Evolutionary conservation across 306 rosid species (phyloP), one percentile per base, ranked within the genome.

Genomic region (Sesbania bispinosa): DNA sequence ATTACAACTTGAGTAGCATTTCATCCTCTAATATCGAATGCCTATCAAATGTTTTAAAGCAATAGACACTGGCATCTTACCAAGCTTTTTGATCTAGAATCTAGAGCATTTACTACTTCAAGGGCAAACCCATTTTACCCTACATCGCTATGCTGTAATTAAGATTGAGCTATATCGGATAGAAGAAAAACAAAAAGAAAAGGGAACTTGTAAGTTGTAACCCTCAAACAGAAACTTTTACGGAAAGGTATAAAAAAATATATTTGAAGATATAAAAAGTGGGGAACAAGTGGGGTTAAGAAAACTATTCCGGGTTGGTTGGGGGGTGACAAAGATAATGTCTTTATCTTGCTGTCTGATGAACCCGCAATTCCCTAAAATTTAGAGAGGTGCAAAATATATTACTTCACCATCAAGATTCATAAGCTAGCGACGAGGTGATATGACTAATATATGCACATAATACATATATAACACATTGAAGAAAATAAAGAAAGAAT

Each of bases 231-330:
- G 30, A 24, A 52, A 1, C 38, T 68, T 59, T 36, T 35, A 47
- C 45, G 45, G 59, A 57, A 76, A 58, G 32, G 30, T 43, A 35
- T 33, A 45, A 0, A 62, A 0, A 62, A 1, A 26, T 11, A 53
- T 27, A 38, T 9, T 35, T 64, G 48, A 41, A 76, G 63, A 61
- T n/a, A 30, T 69, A 55, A 20, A 6, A 80, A 75, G 85, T 87
- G 86, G 89, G 84, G 61, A 36, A 80, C 89, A 84, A 48, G 89
- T 87, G 82, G 85, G 89, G 89, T 80, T 35, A 32, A 33, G 20
- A 68, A 69, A 73, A 72, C 73, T 58, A 66, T 78, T 43, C 20
- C 20, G 41, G 67, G 72, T 58, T 54, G 45, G 30, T 58, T 74
- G 79, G 80, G 81, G 85, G 82, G 67, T 74, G 81, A 78, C 84